phyloP scores from a whole-genome alignment of 169 alveolate genomes.

The Cryptosporidium tyzzeri region DNA sequence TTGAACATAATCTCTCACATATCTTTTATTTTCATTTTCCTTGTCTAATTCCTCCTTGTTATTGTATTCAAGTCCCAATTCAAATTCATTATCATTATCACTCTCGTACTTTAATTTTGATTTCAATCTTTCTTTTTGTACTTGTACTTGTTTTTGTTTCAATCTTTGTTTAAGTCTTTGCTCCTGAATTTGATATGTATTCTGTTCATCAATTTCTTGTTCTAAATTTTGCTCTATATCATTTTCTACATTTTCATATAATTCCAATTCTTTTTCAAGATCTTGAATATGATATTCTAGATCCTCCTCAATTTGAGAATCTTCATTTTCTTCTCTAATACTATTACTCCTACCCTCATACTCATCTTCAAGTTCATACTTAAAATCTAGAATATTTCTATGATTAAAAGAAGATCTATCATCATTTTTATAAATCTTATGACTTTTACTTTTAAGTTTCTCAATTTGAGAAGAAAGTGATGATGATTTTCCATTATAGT shows the following conservation, averaged over 20 bases:
- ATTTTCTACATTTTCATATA: background rate
- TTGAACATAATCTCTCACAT: background rate
- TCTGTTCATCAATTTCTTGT: background rate
- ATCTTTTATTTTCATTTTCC: background rate
- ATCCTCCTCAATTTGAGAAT: background rate
- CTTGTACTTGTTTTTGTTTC: background rate
- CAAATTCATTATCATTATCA: background rate
- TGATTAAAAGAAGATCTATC: background rate
- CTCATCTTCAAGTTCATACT: background rate
- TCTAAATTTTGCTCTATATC: background rate
- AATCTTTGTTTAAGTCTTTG: background rate
- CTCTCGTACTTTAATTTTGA: background rate
- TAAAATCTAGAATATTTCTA: background rate
- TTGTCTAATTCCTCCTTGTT: background rate
- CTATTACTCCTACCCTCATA: background rate
- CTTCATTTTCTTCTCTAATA: background rate
- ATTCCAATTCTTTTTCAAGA: background rate
- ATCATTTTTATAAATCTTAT: background rate
- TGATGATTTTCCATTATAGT: background rate
- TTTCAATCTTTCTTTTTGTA: background rate
- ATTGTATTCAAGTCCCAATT: background rate
- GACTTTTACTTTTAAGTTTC: background rate
- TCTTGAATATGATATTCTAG: background rate
- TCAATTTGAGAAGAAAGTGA: background rate
- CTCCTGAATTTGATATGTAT: background rate